Base-by-base conservation (phyloP, 2,329 filamentous ascomycete genomes). In the Nigrograna mackinnonii region DNA sequence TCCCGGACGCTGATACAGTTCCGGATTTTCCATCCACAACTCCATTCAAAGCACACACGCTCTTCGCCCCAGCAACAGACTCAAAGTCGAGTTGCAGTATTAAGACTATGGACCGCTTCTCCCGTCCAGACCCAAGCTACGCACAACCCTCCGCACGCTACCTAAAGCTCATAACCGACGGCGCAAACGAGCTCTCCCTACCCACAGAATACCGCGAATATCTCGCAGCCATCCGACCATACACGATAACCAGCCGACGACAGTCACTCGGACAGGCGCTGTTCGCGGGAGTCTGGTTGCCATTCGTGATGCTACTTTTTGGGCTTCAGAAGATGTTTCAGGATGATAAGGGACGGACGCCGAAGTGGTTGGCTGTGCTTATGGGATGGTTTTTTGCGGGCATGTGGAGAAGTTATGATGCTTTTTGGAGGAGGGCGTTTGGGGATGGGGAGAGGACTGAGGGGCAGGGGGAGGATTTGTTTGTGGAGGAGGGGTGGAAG, bases 61-160 rank as follows among this genome's bases (percentile, higher is more conserved):
- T 99, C 1, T 89, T 89, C 60, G 86, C 86, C 0, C 86, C 89
- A 3, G 35, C 46, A 4, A 13, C 42, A 5, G 38, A 53, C 1
- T 55, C 66, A 4, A 24, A 36, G 18, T 19, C 53, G n/a, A n/a
- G 9, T 9, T n/a, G 9, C 24, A n/a, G 9, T n/a, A 11, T 11
- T 16, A 9, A 17, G 9, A 43, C 63, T 51, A 19, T 53, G 66
- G 26, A 62, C 28, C 75, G 77, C 26, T 68, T 84, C 18, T 61
- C 76, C 19, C 82, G 89, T 5, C 83, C 85, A 0, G 78, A 86
- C 39, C 78, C 83, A 1, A 78, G 78, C 43, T 91, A 92, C 58
- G 87, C 91, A 0, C 89, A 96, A 68, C 80, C 94, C 0, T 95
- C 89, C 2, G 76, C 82, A 32, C 84, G 94, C 11, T 97, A 99